These are phyloP conservation scores for Crithidia acanthocephali DNA, from an alignment of 208 protist species.

Conservation along the genomic window DNA sequence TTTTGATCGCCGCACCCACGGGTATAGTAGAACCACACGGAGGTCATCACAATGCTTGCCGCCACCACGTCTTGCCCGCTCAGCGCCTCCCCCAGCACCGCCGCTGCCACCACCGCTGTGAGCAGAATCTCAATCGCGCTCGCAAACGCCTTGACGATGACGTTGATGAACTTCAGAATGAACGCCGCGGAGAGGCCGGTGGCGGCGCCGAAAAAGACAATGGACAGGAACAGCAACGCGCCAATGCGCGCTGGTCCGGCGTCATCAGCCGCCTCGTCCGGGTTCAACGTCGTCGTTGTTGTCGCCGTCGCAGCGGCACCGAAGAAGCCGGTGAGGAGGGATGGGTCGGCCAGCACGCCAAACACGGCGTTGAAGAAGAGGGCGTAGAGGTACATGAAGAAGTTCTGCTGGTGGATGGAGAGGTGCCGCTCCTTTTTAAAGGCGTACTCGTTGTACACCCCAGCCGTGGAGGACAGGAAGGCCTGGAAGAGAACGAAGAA, in stretches of 20 bases:
- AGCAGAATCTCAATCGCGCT: conserved; percentile 67
- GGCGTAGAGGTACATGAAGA: conserved; percentile 84
- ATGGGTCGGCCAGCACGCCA: conserved; percentile 39
- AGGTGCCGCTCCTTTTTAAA: conserved; percentile 64
- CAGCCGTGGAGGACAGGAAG: conserved; percentile 57
- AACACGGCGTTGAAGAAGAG: conserved; percentile 72
- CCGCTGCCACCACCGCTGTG: conserved; percentile 37
- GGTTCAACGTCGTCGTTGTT: neutral
- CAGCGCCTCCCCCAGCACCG: conserved; percentile 54
- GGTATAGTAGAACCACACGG: conserved; percentile 65
- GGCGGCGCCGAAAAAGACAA: conserved; percentile 51
- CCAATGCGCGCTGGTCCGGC: conserved; percentile 1
- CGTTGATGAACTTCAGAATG: conserved; percentile 83
- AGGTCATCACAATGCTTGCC: conserved; percentile 46
- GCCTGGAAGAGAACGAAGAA: conserved; percentile 61
- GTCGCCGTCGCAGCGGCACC: neutral
- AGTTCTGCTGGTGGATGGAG: conserved; percentile 81
- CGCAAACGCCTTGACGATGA: conserved; percentile 79
- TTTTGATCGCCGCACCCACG: conserved; percentile 22
- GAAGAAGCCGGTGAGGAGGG: conserved; percentile 18
- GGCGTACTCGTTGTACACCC: conserved; percentile 78
- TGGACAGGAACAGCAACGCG: conserved; percentile 30
- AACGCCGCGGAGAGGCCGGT: conserved; percentile 67
- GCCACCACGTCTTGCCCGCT: conserved; percentile 50
- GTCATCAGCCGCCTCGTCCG: neutral